Evolutionary conservation across 2,329 filamentous ascomycete genomes (phyloP), one percentile per base, ranked within the genome.

Genomic region (Fusarium anguioides): DNA sequence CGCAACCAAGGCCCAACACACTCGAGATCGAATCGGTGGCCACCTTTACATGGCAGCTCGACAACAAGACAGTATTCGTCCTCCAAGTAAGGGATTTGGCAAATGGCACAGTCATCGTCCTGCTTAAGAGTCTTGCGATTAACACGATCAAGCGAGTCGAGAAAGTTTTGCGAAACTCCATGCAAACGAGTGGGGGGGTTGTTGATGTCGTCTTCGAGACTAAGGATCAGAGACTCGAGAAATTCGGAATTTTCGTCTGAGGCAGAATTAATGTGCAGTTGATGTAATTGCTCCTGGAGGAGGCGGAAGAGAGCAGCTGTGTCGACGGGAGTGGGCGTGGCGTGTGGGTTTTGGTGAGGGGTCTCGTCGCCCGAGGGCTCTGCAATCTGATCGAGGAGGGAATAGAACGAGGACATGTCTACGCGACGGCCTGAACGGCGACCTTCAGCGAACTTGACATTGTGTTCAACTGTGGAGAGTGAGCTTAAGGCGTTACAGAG

Each of bases 1-100:
- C 83, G 79, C 74, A 91, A 75, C 88, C 88, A 91, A 8, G 88
- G 88, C 5, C 83, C 85, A 3, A 90, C 87, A 71, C 88, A 91
- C 78, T 91, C 88, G n/a, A 90, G 76, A 71, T 91, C 88, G 73
- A 89, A 90, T 47, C 78, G 78, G 75, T 91, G 88, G 37, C 75
- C 79, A 29, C 80, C 81, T 70, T 87, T 81, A 74, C 88, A 91
- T 37, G 87, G 87, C 72, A 91, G 80, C 79, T 88, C 83, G 26
- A 90, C 88, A 14, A 90, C 87, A 3, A 91, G 80, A 54, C 84
- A 86, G 73, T 87, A 89, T 69, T 81, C 78, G 71, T 91, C 88
- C 70, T 90, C 86, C 44, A 89, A 79, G 72, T 86, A 89, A 27
- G 76, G 78, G 69, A 89, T 85, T 59, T 86, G 87, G 77, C 88